Conservation (phyloP, 371 early-diverging fungal genomes). For the Basidiobolus meristosporus region DNA sequence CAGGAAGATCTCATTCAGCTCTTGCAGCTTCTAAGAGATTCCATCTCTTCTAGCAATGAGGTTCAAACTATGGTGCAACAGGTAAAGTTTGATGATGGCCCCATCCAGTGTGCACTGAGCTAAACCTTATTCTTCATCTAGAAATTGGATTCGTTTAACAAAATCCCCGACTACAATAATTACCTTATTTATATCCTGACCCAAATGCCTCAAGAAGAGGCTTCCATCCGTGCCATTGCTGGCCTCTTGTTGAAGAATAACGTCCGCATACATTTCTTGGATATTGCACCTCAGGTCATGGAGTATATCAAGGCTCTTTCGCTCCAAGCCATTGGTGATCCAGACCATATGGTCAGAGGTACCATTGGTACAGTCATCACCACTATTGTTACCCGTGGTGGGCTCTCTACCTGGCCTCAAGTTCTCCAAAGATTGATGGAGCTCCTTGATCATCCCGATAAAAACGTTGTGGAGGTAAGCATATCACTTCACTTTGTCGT, state of each 20-base stretch:
- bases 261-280: slow-evolving; percentile 34
- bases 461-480: slow-evolving; percentile 53
- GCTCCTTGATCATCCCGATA: slow-evolving; percentile 44
- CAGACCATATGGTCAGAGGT: slow-evolving; percentile 30
- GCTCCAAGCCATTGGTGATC: slow-evolving; percentile 56
- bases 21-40: slow-evolving; percentile 34
- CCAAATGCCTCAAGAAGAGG: slow-evolving; percentile 38
- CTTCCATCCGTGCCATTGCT: slow-evolving; percentile 56
- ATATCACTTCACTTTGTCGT: neutral
- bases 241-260: slow-evolving; percentile 81
- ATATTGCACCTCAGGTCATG: slow-evolving; percentile 38
- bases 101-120: neutral
- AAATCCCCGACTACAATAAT: slow-evolving; percentile 72
- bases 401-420: slow-evolving; percentile 62
- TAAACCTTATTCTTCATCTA: slow-evolving; percentile 9
- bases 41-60: slow-evolving; percentile 26
- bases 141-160: slow-evolving; percentile 67
- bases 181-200: slow-evolving; percentile 76
- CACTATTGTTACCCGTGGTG: slow-evolving; percentile 48
- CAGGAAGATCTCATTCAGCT: slow-evolving; percentile 38
- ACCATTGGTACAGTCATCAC: slow-evolving; percentile 75
- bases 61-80: slow-evolving; percentile 34
- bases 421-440: slow-evolving; percentile 53
- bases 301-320: slow-evolving; percentile 54
- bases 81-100: slow-evolving; percentile 12